Base-by-base conservation (phyloP, 2,329 filamentous ascomycete genomes). In the Exophiala dermatitidis region DNA sequence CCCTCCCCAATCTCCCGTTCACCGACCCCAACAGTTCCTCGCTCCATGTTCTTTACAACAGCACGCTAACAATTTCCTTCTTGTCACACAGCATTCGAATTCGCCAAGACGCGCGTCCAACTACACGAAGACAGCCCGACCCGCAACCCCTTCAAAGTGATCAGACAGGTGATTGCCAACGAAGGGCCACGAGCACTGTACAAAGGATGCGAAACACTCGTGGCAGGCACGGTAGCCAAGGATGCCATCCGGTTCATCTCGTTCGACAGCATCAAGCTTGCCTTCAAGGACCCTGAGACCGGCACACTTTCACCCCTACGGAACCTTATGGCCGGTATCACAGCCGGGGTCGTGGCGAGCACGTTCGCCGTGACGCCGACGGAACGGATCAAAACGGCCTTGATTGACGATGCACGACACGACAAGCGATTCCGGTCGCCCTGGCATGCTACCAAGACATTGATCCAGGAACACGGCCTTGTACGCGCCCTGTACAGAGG, bases 341-440 rank as follows among this genome's bases (percentile, higher is more conserved):
- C 74, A 1, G 79, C 81, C 0, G 83, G 83, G 0, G 74, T 81
- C 0, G 74, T 83, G 0, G 82, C 83, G 12, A 81, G 76, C 50
- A 72, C 83, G 0, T 74, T 78, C n/a, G 82, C 81, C 1, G 83
- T 86, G 1, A 86, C 83, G 1, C 83, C 83, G 0, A 84, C 81
- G 0, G 83, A 86, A 62, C 74, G 83, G 10, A 79, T 86, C 63
- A 86, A 86, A 65, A 86, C 83, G 1, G 82, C 82, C 0, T 64
- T 85, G 62, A 84, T 84, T 55, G 81, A 84, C 64, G 81, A 84
- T 62, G 80, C 79, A 5, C 68, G 78, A 9, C 43, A 50, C 38
- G 58, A 60, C 19, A 72, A 69, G 36, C 69, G 74, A 12, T 83
- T 81, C 64, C 69, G 67, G 1, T 74, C 72, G 3, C 72, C 77